Evolutionary conservation across 352 stramenopile species (phyloP), one percentile per base, ranked within the genome.

Genomic region (Phytophthora pistaciae): DNA sequence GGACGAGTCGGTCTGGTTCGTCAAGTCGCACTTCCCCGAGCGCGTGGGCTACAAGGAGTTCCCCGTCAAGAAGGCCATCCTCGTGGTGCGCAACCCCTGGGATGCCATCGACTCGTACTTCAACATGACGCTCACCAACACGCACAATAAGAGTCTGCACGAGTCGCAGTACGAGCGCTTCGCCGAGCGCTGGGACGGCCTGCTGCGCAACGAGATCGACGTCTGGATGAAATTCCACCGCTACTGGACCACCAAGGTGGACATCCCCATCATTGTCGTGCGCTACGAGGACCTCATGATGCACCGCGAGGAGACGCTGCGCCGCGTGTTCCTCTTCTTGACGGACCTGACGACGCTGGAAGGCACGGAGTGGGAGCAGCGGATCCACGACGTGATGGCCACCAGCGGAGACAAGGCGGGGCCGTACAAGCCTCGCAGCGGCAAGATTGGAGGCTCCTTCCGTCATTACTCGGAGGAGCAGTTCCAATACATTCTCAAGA

Each of bases 101-200:
- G 98, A 99, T 89, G 94, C 97, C 25, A 99, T 99, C 77, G 96
- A 99, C 67, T 99, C 96, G 54, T 99, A 99, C 82, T 99, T 99
- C 75, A 99, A 99, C 81, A 97, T 99, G 85, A 97, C 90, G 54
- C 80, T 98, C 57, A 98, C 94, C 18, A 98, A 98, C 72, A 95
- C 92, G 55, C 94, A 98, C 83, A 96, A 96, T 72, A 93, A 96
- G 79, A 98, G 91, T 42, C 56, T 98, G 40, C 78, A 93, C 64
- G 90, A 97, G 57, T 85, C 77, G 38, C 82, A 96, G 64, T 98
- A 98, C 68, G 68, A 80, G 55, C 89, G 91, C 33, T 98, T 98
- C 61, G 81, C 83, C 0, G 82, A 95, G 5, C 84, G 95, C 13
- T 98, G 93, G 92, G 92, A 98, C 63, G 83, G 83, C 18, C 83